Base-by-base conservation (phyloP, 1,284 basidiomycete species). In the Ganoderma multipileum region DNA sequence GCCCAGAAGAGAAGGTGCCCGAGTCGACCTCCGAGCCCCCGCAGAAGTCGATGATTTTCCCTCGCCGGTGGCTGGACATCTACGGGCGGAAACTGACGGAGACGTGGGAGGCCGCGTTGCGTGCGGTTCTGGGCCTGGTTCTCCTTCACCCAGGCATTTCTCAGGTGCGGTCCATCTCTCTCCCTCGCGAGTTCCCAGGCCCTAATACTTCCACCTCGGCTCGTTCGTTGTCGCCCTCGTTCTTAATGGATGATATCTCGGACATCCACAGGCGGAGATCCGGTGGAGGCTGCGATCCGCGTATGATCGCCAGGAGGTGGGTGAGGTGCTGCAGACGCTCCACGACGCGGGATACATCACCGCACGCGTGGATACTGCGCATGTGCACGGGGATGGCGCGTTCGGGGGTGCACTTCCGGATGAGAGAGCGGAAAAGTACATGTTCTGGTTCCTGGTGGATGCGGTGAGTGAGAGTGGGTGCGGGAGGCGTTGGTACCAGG, bases 41-140 rank as follows among this genome's bases (percentile, higher is more conserved):
- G 33, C 33, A 14, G 61, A 72, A 79, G 28, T 81, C 76, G 44
- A 81, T 85, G 69, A 72, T 88, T 11, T 83, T 88, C 67, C 93
- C 94, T 39, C 84, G 93, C 57, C 86, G 92, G 30, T 96, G 95
- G 95, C 78, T 92, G 52, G 91, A 94, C 77, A 87, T 95, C 63
- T 83, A 82, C 60, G 95, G 95, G 1, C 75, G 78, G 20, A 85
- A 84, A 73, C 81, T 94, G 44, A 76, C 80, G 9, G 86, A 88
- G 62, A 84, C 89, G 47, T 96, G 93, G 93, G 84, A 88, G 64
- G 87, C 89, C 44, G 91, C 89, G 12, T 76, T 91, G 55, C 84
- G 88, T 70, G 88, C 90, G n/a, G 88, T 93, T 36, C 83, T 89
- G 58, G 88, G 90, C 4, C 79, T 89, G 39, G 76, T 96, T 59